Evolutionary conservation across 2,329 filamentous ascomycete genomes (phyloP).

Genomic region (Alternaria triticina): DNA sequence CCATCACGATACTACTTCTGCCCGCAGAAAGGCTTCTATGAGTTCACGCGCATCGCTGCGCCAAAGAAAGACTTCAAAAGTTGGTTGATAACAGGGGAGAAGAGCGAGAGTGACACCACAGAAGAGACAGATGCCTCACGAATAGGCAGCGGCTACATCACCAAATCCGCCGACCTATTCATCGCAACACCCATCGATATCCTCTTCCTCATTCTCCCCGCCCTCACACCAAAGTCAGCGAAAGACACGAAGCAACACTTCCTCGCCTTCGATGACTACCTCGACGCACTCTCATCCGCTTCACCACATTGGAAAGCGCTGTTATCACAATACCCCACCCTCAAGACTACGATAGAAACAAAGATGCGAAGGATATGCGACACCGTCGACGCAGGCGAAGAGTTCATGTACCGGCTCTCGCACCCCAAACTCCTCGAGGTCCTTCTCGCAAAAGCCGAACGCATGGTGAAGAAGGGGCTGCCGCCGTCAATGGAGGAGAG

Average conservation of each 20-base stretch:
- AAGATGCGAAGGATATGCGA: slow-evolving; percentile 79
- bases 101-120: slow-evolving; percentile 4
- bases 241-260: slow-evolving; percentile 67
- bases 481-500: slow-evolving; percentile 84
- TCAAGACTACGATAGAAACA: slow-evolving; percentile 60
- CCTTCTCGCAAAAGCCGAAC: slow-evolving; percentile 73
- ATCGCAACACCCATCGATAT: slow-evolving; percentile 85
- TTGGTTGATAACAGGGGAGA: slow-evolving; percentile 56
- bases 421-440: slow-evolving; percentile 71
- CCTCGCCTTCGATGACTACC: slow-evolving; percentile 72
- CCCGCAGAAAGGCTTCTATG: slow-evolving; percentile 63
- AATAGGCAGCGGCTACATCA: slow-evolving; percentile 59
- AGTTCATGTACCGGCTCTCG: slow-evolving; percentile 83
- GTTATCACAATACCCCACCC: slow-evolving; percentile 51
- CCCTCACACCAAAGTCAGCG: slow-evolving; percentile 60
- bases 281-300: slow-evolving; percentile 65
- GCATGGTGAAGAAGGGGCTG: slow-evolving; percentile 69
- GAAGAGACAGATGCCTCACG: slow-evolving; percentile 4
- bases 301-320: slow-evolving; percentile 67
- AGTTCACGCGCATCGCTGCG: slow-evolving; percentile 65
- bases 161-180: slow-evolving; percentile 75
- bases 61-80: slow-evolving; percentile 60
- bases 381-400: slow-evolving; percentile 79
- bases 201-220: slow-evolving; percentile 81
- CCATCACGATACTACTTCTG: slow-evolving; percentile 65